A percentile compares a stretch with the other conserved stretches of the same genome.
phyloP scores from a whole-genome alignment of 2,329 filamentous ascomycete genomes.

The Exophiala bonariae region DNA sequence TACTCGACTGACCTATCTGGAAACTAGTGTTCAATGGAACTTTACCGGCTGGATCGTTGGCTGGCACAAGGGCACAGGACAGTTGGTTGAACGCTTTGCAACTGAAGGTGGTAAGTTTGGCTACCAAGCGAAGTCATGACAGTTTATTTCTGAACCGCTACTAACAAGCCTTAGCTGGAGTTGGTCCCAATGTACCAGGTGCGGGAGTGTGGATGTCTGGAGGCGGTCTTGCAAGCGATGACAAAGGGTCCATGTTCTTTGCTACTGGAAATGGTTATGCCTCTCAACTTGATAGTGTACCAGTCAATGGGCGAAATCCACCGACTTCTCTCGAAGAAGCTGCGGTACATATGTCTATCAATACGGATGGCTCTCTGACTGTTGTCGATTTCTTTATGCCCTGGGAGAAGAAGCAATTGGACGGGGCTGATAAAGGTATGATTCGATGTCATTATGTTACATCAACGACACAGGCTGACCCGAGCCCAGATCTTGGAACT shows the following conservation, averaged over 20 bases:
- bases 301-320: constrained; percentile 30
- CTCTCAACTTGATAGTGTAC: constrained; percentile 29
- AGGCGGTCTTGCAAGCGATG: constrained; percentile 31
- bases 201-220: constrained; percentile 31
- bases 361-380: constrained; percentile 38
- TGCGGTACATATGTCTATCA: constrained; percentile 24
- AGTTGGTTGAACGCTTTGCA: constrained; percentile 21
- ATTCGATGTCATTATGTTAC: not conserved
- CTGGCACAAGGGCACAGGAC: constrained; percentile 37
- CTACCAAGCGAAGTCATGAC: too few species aligned
- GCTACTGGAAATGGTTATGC: constrained; percentile 32
- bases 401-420: constrained; percentile 51
- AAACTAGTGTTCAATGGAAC: constrained; percentile 50
- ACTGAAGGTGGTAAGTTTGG: constrained; percentile 19
- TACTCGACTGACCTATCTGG: not conserved
- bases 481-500: constrained; percentile 44
- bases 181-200: constrained; percentile 18
- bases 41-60: constrained; percentile 56
- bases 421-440: constrained; percentile 47
- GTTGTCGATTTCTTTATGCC: constrained; percentile 58
- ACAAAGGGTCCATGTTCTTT: constrained; percentile 29
- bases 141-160: not conserved
- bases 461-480: not conserved
- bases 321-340: constrained; percentile 31
- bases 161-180: constrained; percentile 15